Conservation (phyloP, 495 filamentous ascomycete genomes). For the Hypoxylon intermedium region DNA sequence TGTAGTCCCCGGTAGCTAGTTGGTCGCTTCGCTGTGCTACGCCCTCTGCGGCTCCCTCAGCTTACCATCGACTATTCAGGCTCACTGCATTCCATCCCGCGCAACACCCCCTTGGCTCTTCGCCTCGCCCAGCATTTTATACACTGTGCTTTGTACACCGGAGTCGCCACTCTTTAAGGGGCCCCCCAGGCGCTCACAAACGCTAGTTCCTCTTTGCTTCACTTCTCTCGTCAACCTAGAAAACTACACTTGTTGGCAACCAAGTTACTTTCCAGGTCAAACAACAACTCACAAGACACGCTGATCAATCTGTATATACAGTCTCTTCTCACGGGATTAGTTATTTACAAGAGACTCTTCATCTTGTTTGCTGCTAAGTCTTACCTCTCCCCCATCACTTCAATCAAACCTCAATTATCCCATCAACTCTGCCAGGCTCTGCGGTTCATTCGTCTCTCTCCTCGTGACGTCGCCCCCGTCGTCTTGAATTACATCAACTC, state of each 20-base stretch:
- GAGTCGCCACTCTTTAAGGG: conserved; percentile 30
- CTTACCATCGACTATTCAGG: conserved; percentile 41
- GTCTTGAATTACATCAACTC: conserved; percentile 22
- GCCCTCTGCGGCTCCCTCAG: conserved; percentile 39
- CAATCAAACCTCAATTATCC: conserved; percentile 14
- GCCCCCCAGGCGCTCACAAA: conserved; percentile 16
- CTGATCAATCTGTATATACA: conserved; percentile 25
- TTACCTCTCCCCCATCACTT: conserved; percentile 12
- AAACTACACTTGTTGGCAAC: conserved; percentile 25
- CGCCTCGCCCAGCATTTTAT: conserved; percentile 28
- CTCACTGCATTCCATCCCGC: conserved; percentile 38
- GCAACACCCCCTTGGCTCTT: conserved; percentile 36
- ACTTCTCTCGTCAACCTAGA: conserved; percentile 24
- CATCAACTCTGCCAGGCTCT: conserved; percentile 15
- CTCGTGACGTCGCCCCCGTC: conserved; percentile 34
- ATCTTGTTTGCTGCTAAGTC: conserved; percentile 15
- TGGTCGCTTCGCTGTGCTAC: conserved; percentile 20
- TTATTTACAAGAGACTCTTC: conserved; percentile 18
- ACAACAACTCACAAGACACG: conserved; percentile 8
- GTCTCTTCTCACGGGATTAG: conserved; percentile 19
- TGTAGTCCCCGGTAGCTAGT: conserved; percentile 16
- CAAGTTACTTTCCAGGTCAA: conserved; percentile 30
- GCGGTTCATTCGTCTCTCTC: conserved; percentile 15
- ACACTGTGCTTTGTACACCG: conserved; percentile 37
- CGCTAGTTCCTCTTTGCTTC: conserved; percentile 11